Percentiles rank a stretch among this genome's conserved stretches.
phyloP scores from a whole-genome alignment of 2,329 filamentous ascomycete species.

The Raffaelea ambrosiae region DNA sequence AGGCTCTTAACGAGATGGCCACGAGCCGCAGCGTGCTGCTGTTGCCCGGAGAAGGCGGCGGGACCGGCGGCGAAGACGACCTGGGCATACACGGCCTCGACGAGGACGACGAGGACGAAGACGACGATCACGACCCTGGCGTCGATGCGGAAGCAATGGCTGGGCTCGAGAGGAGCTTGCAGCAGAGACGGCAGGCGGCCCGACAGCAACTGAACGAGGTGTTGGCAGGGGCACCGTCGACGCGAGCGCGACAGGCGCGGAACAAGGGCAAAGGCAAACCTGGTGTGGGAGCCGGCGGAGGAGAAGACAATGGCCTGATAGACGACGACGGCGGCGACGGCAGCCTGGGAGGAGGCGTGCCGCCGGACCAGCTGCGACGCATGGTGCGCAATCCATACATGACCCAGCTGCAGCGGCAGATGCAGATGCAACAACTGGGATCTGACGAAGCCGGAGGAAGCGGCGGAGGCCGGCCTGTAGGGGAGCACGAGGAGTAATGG shows the following conservation, averaged over 20 bases:
- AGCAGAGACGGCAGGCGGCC: slow-evolving; percentile 36
- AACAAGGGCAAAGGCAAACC: slow-evolving; percentile 39
- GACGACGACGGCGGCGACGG: not conserved
- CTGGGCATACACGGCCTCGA: not conserved
- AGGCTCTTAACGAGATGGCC: slow-evolving; percentile 58
- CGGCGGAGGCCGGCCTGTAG: not conserved
- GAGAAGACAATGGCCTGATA: not conserved
- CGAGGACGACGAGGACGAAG: not conserved
- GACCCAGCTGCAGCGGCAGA: slow-evolving; percentile 8
- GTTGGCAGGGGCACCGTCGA: slow-evolving; percentile 9
- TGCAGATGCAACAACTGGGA: slow-evolving; percentile 1
- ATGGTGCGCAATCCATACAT: slow-evolving; percentile 6
- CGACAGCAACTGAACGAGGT: slow-evolving; percentile 21
- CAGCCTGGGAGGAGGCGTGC: not conserved
- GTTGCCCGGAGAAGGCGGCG: slow-evolving; percentile 3
- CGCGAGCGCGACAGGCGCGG: slow-evolving; percentile 16
- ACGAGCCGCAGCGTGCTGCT: slow-evolving; percentile 22
- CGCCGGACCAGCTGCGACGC: slow-evolving; percentile 1
- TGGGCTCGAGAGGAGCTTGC: slow-evolving; percentile 45
- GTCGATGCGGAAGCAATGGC: slow-evolving; percentile 35
- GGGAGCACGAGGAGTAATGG: no score
- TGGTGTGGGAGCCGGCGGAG: not conserved
- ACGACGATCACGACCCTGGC: slow-evolving; percentile 19
- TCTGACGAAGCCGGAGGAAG: not conserved
- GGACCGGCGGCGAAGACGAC: not conserved